phyloP scores from a whole-genome alignment of 1,284 basidiomycete species.

The Gymnopus androsaceus region DNA sequence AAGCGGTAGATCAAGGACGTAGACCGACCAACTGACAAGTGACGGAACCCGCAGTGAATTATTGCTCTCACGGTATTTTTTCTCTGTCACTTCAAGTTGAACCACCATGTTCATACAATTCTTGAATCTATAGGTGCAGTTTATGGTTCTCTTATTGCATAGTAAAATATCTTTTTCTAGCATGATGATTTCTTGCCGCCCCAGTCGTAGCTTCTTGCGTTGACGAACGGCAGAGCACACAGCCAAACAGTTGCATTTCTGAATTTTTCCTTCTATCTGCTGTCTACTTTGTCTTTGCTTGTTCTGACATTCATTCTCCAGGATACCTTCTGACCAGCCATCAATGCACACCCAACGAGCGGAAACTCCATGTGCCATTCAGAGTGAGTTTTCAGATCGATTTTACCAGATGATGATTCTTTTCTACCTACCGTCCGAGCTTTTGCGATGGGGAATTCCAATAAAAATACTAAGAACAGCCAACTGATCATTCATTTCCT shows the following conservation, averaged over 20 bases:
- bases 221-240: constrained; percentile 35
- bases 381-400: not conserved
- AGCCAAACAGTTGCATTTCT: constrained; percentile 36
- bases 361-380: not conserved
- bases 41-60: not conserved
- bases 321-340: too few relatives aligned
- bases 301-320: not conserved
- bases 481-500: not conserved
- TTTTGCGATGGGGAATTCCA: not conserved
- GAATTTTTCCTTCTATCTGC: constrained; percentile 18
- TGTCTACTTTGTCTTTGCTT: not conserved
- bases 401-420: not conserved
- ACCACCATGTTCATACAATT: not conserved
- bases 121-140: not conserved
- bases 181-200: constrained; percentile 33
- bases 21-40: not conserved
- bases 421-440: not conserved
- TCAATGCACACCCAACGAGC: too few relatives aligned
- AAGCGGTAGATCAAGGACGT: constrained; percentile 7
- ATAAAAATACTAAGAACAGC: constrained; percentile 1
- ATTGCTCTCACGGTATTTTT: not conserved
- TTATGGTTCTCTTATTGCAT: too few relatives aligned
- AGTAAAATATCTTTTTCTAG: not conserved
- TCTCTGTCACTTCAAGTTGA: not conserved
- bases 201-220: constrained; percentile 33